Base-by-base conservation (phyloP, 257 asterid species). In the Lavandula angustifolia region DNA sequence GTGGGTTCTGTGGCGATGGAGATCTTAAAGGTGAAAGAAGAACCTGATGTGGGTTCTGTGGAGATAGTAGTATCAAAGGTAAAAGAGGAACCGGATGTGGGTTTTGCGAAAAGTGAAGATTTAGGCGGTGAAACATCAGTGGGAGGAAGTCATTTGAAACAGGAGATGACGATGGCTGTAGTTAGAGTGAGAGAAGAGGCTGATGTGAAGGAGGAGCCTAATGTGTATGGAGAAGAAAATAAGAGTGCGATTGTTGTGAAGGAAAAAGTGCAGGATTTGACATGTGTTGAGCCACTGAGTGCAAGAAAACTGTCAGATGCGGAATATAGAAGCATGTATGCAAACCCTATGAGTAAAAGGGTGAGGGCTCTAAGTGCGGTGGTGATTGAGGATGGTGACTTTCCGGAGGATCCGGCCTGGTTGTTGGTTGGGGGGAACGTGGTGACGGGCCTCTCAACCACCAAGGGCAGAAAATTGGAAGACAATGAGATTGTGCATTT, bases 401-500 rank as follows among this genome's bases (percentile, higher is more conserved):
- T 91, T 58, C 81, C 77, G 0, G 91, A 85, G 72, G 92, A 85
- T 61, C 79, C 80, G 1, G 92, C 77, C 27, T 91, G 96, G 97
- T 68, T 87, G 76, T 73, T 91, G 78, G 97, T 91, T 5, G 96
- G 91, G 40, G 81, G 97, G 76, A 76, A 82, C 4, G 78, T 85
- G 54, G 66, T 91, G 32, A 78, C 72, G 5, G 97, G 96, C 50
- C 76, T 85, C 41, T 91, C 97, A 3, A 91, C 97, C 1, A 87
- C 96, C 0, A 87, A 71, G 51, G 97, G 96, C 18, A 84, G 95
- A 54, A 87, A 87, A 74, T 31, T 90, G 73, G 92, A 79, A 82
- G 77, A 80, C 33, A 87, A 91, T 76, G 97, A 91, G 83, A 87
- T 91, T 65, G 91, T 91, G 68, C 86, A 85, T 75, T 82, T 91